Conservation (phyloP, 495 filamentous ascomycete genomes). For the Lepraria neglecta region DNA sequence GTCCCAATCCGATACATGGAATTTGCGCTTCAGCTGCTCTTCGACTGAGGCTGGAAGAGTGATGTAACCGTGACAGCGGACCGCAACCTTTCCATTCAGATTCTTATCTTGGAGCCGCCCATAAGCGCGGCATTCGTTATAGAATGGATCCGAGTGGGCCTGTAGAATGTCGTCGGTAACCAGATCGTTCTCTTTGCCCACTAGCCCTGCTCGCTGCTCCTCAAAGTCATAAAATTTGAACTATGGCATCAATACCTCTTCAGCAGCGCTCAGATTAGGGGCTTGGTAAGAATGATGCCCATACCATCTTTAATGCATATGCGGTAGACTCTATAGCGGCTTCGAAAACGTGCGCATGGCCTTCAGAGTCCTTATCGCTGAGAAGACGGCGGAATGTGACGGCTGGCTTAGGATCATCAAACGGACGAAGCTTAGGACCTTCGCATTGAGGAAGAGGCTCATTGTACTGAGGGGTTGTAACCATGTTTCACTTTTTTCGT, state of each 20-base stretch:
- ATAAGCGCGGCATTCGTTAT: conserved; percentile 21
- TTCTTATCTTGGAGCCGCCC: conserved; percentile 16
- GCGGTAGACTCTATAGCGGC: conserved; percentile 6
- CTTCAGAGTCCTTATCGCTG: conserved; percentile 6
- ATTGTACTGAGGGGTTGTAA: neutral
- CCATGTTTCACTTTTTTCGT: neutral
- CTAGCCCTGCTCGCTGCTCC: neutral
- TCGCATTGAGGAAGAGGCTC: conserved; percentile 14
- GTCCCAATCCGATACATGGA: neutral
- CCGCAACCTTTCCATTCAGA: conserved; percentile 20
- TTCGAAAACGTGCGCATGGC: conserved; percentile 20
- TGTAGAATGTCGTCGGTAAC: neutral
- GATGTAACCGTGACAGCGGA: conserved; percentile 18
- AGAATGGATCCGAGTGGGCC: conserved; percentile 18
- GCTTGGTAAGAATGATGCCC: too few species aligned
- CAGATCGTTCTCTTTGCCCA: neutral
- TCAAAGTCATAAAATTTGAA: conserved; percentile 17
- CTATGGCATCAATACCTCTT: neutral
- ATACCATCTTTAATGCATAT: too few species aligned
- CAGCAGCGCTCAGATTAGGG: neutral
- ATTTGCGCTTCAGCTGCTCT: neutral
- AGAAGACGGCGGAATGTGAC: conserved; percentile 9
- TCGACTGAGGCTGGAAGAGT: neutral
- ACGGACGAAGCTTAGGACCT: conserved; percentile 18
- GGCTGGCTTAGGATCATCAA: neutral